phyloP scores from a whole-genome alignment of 2,329 filamentous ascomycete genomes.

The Aspergillus sojae region DNA sequence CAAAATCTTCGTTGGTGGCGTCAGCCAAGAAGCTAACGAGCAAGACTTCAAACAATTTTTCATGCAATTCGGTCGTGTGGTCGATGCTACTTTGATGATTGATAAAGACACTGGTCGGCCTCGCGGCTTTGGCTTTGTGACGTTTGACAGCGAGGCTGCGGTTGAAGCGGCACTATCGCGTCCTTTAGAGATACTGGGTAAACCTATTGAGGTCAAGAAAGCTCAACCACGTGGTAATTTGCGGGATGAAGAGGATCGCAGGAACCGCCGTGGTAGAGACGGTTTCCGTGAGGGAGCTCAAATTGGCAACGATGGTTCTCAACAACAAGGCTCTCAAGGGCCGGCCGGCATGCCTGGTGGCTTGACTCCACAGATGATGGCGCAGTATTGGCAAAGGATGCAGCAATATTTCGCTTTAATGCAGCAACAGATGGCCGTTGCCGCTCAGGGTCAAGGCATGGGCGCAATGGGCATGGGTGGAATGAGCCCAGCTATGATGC shows the following conservation, averaged over 20 bases:
- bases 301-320: conserved; percentile 38
- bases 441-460: conserved; percentile 47
- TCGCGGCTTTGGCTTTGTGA: conserved; percentile 95
- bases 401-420: conserved; percentile 95
- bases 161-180: conserved; percentile 87
- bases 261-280: conserved; percentile 49
- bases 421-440: conserved; percentile 80
- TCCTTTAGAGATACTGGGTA: conserved; percentile 89
- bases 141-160: conserved; percentile 92
- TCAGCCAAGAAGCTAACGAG: conserved; percentile 95
- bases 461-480: conserved; percentile 61
- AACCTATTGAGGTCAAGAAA: conserved; percentile 97
- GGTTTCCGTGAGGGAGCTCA: conserved; percentile 45
- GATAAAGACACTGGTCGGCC: conserved; percentile 99
- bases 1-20: conserved; percentile 98
- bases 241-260: conserved; percentile 78
- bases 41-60: conserved; percentile 97
- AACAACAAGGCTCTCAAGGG: conserved; percentile 51
- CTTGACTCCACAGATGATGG: conserved; percentile 97
- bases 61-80: conserved; percentile 90
- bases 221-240: conserved; percentile 94
- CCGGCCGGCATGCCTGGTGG: conserved; percentile 53
- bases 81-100: conserved; percentile 99
- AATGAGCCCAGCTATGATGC: conserved; percentile 76
- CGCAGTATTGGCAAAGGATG: conserved; percentile 98